Conservation (phyloP, 345 rosid species). For the Lagerstroemia speciosa region DNA sequence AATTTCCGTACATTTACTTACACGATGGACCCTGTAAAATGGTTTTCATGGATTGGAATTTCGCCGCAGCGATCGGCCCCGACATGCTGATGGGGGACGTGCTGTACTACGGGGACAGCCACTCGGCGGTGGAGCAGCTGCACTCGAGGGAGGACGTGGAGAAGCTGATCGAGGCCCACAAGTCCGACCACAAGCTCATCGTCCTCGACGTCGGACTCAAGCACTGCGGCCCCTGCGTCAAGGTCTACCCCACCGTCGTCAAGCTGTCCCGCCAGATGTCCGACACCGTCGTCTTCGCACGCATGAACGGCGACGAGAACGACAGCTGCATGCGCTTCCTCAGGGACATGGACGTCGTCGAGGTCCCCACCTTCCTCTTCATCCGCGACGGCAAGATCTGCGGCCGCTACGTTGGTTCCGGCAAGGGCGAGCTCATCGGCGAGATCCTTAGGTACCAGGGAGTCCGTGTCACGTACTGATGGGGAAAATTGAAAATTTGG, state of each 20-base stretch:
- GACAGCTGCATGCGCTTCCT: conserved; percentile 88
- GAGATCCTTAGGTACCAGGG: conserved; percentile 88
- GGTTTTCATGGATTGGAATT: too few relatives aligned
- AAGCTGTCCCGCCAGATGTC: conserved; percentile 74
- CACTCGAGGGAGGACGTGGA: conserved; percentile 67
- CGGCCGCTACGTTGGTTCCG: conserved; percentile 88
- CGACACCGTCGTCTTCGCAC: conserved; percentile 62
- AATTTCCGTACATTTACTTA: too few relatives aligned
- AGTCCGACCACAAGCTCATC: conserved; percentile 53
- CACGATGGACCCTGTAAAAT: too few relatives aligned
- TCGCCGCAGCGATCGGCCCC: conserved; percentile 51
- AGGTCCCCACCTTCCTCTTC: conserved; percentile 86
- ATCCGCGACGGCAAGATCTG: conserved; percentile 62
- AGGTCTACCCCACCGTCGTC: conserved; percentile 82
- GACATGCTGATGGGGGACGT: conserved; percentile 80
- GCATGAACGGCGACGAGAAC: conserved; percentile 96
- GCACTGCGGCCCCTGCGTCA: conserved; percentile 90
- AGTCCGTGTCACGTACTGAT: conserved; percentile 61
- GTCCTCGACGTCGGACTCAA: conserved; percentile 88
- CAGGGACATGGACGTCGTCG: conserved; percentile 71
- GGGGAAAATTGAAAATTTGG: background rate
- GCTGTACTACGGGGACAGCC: conserved; percentile 87
- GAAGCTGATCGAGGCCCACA: conserved; percentile 62
- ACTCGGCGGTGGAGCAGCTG: conserved; percentile 70
- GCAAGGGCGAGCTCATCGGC: conserved; percentile 92